A percentile compares a stretch with the other conserved stretches of the same genome.
These are phyloP conservation scores for Pseudoneurospora amorphoporcata DNA, from an alignment of 495 filamentous ascomycete genomes.

Conservation along the genomic window DNA sequence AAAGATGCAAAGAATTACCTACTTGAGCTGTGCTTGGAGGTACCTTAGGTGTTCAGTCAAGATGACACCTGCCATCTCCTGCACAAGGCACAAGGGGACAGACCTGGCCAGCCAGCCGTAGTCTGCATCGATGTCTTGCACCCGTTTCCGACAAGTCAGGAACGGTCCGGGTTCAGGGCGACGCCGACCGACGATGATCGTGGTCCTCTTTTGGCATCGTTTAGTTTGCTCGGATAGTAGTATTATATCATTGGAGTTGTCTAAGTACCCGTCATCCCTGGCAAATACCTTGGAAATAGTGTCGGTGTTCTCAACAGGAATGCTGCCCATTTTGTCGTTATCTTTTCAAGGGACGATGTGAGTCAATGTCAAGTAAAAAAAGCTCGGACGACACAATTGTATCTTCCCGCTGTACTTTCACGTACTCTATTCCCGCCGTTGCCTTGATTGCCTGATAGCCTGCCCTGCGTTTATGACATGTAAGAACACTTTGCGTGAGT, in stretches of 20 bases:
- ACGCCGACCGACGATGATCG: not conserved
- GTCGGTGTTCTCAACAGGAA: not conserved
- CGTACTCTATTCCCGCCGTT: not conserved
- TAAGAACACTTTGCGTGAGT: not conserved
- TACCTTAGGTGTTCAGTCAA: not conserved
- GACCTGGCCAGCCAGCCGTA: not conserved
- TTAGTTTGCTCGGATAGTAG: not conserved
- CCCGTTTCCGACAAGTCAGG: not conserved
- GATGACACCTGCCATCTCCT: not conserved
- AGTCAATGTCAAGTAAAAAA: not conserved
- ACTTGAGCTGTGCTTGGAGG: not conserved
- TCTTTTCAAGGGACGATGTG: not conserved
- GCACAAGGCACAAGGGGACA: not conserved
- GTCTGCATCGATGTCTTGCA: not conserved
- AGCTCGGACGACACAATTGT: not conserved
- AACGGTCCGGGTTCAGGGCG: not conserved
- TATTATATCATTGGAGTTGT: not conserved
- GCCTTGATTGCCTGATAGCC: not conserved
- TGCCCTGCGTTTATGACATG: not conserved
- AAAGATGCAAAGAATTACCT: not conserved
- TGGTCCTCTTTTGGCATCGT: not conserved
- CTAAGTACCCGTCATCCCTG: not conserved
- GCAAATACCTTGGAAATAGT: not conserved
- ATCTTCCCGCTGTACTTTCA: not conserved
- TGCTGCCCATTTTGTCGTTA: not conserved